Evolutionary conservation across 129 eudicot genomes (phyloP).

Genomic region (Silybum marianum): DNA sequence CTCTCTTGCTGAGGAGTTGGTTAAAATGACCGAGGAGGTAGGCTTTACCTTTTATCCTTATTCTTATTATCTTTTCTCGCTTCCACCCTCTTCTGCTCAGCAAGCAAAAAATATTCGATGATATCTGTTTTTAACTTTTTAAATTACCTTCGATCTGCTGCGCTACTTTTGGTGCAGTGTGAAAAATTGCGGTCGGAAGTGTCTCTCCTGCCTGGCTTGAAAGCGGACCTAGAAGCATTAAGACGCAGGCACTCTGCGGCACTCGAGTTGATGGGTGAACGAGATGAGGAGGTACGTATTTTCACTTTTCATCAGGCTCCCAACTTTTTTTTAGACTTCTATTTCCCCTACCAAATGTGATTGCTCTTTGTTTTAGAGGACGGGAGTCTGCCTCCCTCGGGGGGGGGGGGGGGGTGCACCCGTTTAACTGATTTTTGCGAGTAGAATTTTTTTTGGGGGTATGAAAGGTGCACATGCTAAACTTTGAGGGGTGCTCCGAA

Average conservation of each 20-base stretch:
- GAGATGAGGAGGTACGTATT: constrained; percentile 84
- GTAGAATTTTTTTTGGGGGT: too few relatives aligned
- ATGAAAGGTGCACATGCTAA: too few relatives aligned
- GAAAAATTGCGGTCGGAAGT: constrained; percentile 84
- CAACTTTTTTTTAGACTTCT: background rate
- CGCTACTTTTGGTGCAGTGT: constrained; percentile 51
- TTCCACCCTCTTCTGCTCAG: background rate
- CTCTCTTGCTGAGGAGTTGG: constrained; percentile 97
- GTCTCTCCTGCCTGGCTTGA: constrained; percentile 67
- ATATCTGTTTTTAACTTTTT: background rate
- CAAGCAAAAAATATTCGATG: background rate
- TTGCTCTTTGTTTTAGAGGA: background rate
- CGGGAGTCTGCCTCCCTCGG: background rate
- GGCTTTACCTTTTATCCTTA: background rate
- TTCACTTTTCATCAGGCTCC: background rate
- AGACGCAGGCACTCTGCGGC: constrained; percentile 94
- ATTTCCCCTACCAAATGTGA: background rate
- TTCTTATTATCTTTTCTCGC: background rate
- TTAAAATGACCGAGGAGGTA: constrained; percentile 90
- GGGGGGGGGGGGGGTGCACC: too few relatives aligned
- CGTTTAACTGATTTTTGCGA: too few relatives aligned
- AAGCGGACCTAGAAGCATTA: constrained; percentile 89
- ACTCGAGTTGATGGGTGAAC: constrained; percentile 95
- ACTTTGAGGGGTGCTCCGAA: too few relatives aligned
- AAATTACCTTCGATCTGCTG: background rate